A percentile compares a stretch with the other conserved stretches of the same genome.
These are phyloP conservation scores for Candida ipomoeae DNA, from an alignment of 805 yeast genomes.

Conservation along the genomic window DNA sequence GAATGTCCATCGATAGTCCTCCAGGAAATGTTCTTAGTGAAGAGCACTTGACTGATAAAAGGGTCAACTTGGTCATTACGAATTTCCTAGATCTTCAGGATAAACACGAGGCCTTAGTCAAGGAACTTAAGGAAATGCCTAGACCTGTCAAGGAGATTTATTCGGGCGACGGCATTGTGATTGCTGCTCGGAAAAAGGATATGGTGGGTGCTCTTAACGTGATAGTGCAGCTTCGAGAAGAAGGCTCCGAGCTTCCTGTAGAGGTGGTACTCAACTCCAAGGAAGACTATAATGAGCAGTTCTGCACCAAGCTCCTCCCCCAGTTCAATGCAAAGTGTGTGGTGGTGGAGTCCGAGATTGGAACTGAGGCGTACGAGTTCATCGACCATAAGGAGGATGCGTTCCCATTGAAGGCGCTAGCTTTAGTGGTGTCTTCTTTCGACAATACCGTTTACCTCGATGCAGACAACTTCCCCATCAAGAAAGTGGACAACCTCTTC, in stretches of 20 bases:
- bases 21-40: constrained; percentile 2
- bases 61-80: constrained; percentile 15
- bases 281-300: constrained; percentile 36
- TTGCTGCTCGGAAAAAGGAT: constrained; percentile 27
- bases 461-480: constrained; percentile 44
- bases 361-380: constrained; percentile 36
- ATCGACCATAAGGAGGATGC: constrained; percentile 23
- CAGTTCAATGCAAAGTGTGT: constrained; percentile 63
- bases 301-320: constrained; percentile 62
- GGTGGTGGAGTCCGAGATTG: constrained; percentile 46
- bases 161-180: constrained; percentile 33
- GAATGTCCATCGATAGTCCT: constrained; percentile 4
- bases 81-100: constrained; percentile 21
- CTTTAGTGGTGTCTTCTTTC: constrained; percentile 44
- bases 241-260: constrained; percentile 42
- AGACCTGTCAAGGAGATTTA: constrained; percentile 24
- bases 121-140: constrained; percentile 21
- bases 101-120: constrained; percentile 26
- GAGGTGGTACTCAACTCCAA: constrained; percentile 41
- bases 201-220: constrained; percentile 28
- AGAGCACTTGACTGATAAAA: constrained; percentile 9
- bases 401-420: constrained; percentile 40
- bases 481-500: constrained; percentile 36
- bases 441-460: constrained; percentile 44
- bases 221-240: constrained; percentile 33